phyloP scores from a whole-genome alignment of 108 stramenopile genomes.

The Conticribra guillardii region DNA sequence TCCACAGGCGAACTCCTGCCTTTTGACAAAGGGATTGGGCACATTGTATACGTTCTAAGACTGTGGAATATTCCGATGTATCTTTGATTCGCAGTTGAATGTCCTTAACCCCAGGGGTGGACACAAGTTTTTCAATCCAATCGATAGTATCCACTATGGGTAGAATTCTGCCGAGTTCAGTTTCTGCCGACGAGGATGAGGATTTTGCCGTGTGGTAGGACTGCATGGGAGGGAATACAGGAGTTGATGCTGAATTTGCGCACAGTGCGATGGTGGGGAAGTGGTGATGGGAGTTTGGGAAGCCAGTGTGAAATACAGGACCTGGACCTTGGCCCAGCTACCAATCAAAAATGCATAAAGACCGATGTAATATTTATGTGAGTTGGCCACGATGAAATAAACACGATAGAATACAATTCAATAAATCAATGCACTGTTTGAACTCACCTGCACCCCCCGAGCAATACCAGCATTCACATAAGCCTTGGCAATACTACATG shows the following conservation, averaged over 20 bases:
- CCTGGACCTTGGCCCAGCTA: slow-evolving; percentile 81
- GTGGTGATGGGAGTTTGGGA: slow-evolving; percentile 62
- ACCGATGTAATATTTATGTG: not conserved
- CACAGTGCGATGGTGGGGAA: slow-evolving; percentile 66
- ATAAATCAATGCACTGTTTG: no score
- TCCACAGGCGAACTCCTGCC: slow-evolving; percentile 82
- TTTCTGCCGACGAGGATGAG: slow-evolving; percentile 12
- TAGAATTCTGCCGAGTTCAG: slow-evolving; percentile 68
- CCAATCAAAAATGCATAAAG: not conserved
- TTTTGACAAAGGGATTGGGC: slow-evolving; percentile 65
- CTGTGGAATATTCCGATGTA: slow-evolving; percentile 55
- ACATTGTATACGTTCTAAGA: slow-evolving; percentile 52
- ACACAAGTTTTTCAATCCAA: slow-evolving; percentile 56
- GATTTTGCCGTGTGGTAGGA: slow-evolving; percentile 20
- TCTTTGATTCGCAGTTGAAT: slow-evolving; percentile 88
- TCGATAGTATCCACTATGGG: slow-evolving; percentile 84
- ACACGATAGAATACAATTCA: no score
- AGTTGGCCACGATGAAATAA: no score
- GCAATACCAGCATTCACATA: slow-evolving; percentile 85
- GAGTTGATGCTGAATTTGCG: slow-evolving; percentile 23
- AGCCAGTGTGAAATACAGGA: slow-evolving; percentile 81
- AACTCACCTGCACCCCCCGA: slow-evolving; percentile 56
- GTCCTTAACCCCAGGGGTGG: slow-evolving; percentile 62
- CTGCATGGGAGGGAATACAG: slow-evolving; percentile 51
- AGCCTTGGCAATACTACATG: slow-evolving; percentile 84